phyloP scores from a whole-genome alignment of 2,329 filamentous ascomycete species.

The Hypoxylon sp. region DNA sequence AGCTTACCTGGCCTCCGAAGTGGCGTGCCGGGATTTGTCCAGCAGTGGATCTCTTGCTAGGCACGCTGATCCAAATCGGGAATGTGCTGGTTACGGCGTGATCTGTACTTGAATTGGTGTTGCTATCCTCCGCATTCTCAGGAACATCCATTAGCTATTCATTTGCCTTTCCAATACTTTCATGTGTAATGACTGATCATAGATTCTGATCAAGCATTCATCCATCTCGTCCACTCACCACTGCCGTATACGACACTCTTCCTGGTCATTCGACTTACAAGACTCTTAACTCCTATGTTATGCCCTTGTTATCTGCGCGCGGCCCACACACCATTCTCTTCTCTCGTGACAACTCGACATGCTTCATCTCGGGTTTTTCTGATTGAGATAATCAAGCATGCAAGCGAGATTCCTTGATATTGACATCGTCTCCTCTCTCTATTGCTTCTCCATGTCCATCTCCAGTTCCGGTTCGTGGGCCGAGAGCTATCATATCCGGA shows the following conservation, averaged over 20 bases:
- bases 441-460: constrained; percentile 42
- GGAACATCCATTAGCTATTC: constrained; percentile 30
- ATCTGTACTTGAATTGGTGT: constrained; percentile 38
- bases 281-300: constrained; percentile 25
- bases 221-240: constrained; percentile 31
- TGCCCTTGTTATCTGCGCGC: constrained; percentile 36
- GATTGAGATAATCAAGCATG: constrained; percentile 37
- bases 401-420: constrained; percentile 47
- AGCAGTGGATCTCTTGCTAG: constrained; percentile 50
- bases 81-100: constrained; percentile 51
- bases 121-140: constrained; percentile 46
- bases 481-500: constrained; percentile 45
- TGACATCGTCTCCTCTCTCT: constrained; percentile 44
- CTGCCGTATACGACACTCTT: constrained; percentile 26
- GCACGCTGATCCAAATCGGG: constrained; percentile 52
- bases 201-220: constrained; percentile 23
- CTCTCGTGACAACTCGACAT: constrained; percentile 34
- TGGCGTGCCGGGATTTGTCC: constrained; percentile 48
- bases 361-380: constrained; percentile 44
- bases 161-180: neutral
- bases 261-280: constrained; percentile 29
- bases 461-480: constrained; percentile 45
- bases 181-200: constrained; percentile 22
- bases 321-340: constrained; percentile 35
- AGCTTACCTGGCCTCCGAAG: constrained; percentile 47